Base-by-base conservation (phyloP, 805 yeast genomes). In the Lachancea thermotolerans region DNA sequence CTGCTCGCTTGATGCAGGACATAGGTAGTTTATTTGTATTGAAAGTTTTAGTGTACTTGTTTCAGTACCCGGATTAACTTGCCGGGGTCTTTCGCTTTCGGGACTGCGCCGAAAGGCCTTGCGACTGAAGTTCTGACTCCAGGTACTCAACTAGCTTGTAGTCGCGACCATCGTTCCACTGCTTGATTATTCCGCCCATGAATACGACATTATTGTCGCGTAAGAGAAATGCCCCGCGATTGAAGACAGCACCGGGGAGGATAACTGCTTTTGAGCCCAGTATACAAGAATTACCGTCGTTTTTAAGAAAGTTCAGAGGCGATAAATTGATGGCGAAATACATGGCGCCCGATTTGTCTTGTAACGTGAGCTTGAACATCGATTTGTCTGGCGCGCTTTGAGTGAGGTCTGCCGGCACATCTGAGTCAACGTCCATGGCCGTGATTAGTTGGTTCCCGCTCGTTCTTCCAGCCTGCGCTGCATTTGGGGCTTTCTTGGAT, bases 211-310 rank as follows among this genome's bases (percentile, higher is more conserved):
- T 49, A 0, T 55, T 48, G 15, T 53, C 58, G n/a, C 44, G 57
- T 29, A 69, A 41, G n/a, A 68, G 28, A n/a, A 70, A 49, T 5
- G 67, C 67, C 2, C 83, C 82, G 42, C 76, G 69, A 38, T 68
- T 60, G 2, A 81, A 60, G 3, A 61, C 53, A 0, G 86, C 64
- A 0, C 76, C 78, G 36, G 65, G 62, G 14, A 69, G 70, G 1
- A 83, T 67, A 10, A 78, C 54, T n/a, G 82, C 39, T 46, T 77
- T 76, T 0, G 83, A 76, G 0, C 89, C 91, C 39, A 80, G 55
- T 37, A 72, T 72, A 71, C 73, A 17, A 73, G 73, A 47, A 51
- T 54, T 35, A 57, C 64, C 16, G 52, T 48, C 47, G 4, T 48
- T 29, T 43, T 64, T 44, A 45, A 80, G 56, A 62, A 82, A 81